phyloP scores from a whole-genome alignment of 495 filamentous ascomycete genomes.

The Chlorociboria aeruginascens region DNA sequence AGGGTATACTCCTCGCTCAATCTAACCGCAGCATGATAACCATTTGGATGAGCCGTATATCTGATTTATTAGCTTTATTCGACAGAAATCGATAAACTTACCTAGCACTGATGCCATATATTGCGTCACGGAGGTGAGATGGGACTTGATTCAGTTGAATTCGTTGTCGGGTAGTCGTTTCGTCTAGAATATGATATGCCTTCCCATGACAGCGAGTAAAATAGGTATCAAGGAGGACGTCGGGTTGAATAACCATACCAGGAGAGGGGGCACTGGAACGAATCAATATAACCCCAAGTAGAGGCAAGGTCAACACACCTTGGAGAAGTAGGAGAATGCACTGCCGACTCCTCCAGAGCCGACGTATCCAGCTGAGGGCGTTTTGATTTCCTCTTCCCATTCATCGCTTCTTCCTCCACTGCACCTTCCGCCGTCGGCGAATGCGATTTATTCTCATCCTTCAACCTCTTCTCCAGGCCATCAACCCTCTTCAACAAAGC shows the following conservation, averaged over 20 bases:
- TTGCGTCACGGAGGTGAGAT: constrained; percentile 49
- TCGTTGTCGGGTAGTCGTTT: constrained; percentile 53
- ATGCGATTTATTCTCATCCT: constrained; percentile 38
- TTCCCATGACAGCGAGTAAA: constrained; percentile 68
- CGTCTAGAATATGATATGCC: constrained; percentile 68
- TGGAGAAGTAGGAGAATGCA: constrained; percentile 23
- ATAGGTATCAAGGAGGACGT: constrained; percentile 60
- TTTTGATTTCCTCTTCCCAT: constrained; percentile 12
- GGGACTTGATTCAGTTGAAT: constrained; percentile 56
- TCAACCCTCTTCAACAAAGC: constrained; percentile 74
- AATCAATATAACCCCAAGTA: neutral
- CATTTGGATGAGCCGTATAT: constrained; percentile 49
- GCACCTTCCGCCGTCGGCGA: constrained; percentile 38
- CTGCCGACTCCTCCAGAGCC: constrained; percentile 17
- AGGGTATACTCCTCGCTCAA: constrained; percentile 55
- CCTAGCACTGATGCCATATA: constrained; percentile 62
- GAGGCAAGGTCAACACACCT: neutral
- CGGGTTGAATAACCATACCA: constrained; percentile 29
- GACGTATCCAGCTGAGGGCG: constrained; percentile 11
- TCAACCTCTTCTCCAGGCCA: constrained; percentile 66
- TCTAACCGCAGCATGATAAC: constrained; percentile 42
- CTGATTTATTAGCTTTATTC: constrained; percentile 26
- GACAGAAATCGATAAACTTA: constrained; percentile 23
- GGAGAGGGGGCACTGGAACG: constrained; percentile 26
- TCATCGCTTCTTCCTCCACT: constrained; percentile 20